Conservation (phyloP, 495 filamentous ascomycete genomes). For the Ascobolus immersus region DNA sequence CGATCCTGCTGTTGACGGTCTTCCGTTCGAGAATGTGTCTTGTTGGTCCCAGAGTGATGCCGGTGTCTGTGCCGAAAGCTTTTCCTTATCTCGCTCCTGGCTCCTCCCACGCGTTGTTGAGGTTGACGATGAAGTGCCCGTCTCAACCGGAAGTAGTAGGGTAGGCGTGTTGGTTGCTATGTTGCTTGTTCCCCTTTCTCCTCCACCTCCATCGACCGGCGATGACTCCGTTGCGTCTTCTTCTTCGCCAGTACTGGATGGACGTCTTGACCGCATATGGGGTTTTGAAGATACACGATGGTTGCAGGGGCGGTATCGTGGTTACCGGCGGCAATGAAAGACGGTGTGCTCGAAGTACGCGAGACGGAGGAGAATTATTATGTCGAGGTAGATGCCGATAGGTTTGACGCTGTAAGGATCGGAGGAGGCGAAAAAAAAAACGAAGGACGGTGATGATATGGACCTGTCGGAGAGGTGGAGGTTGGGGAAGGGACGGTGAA, state of each 20-base stretch:
- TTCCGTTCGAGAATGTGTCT: neutral
- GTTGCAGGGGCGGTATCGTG: too few species aligned
- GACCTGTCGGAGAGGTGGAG: too few species aligned
- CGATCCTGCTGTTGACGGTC: neutral
- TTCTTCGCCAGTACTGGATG: slow-evolving; percentile 15
- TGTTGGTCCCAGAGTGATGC: slow-evolving; percentile 1
- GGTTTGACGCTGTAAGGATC: too few species aligned
- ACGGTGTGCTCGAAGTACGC: too few species aligned
- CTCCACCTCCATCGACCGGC: slow-evolving; percentile 8
- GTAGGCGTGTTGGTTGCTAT: neutral
- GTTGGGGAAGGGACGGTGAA: too few species aligned
- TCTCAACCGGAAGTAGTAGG: too few species aligned
- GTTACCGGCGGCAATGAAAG: too few species aligned
- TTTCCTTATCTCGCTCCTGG: slow-evolving; percentile 9
- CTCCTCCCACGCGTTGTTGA: slow-evolving; percentile 6
- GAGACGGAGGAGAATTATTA: too few species aligned
- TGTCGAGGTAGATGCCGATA: too few species aligned
- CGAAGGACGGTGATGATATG: too few species aligned
- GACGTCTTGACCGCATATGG: slow-evolving; percentile 2
- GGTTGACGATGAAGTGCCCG: neutral
- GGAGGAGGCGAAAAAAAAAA: too few species aligned
- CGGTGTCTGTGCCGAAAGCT: slow-evolving; percentile 6
- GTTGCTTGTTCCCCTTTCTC: neutral
- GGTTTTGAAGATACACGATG: too few species aligned
- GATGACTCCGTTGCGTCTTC: slow-evolving; percentile 14